A percentile compares a stretch with the other conserved stretches of the same genome.
These are phyloP conservation scores for Saprolegnia diclina DNA, from an alignment of 352 stramenopile species.

Conservation along the genomic window DNA sequence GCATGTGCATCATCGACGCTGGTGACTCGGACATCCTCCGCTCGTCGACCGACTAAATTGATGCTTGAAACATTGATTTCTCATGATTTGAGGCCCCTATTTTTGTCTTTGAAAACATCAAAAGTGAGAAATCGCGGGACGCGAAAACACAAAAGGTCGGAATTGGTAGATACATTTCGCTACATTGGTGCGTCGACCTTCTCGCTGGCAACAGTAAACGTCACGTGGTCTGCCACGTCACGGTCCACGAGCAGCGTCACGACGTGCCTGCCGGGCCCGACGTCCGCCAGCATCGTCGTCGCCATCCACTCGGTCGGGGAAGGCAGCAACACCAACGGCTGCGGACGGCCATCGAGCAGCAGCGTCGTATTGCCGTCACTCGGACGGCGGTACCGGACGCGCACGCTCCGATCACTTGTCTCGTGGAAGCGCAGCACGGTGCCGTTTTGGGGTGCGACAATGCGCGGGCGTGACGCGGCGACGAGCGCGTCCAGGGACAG, in stretches of 20 bases:
- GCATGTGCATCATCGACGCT: constrained; percentile 93
- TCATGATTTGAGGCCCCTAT: constrained; percentile 17
- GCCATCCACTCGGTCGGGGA: too few relatives aligned
- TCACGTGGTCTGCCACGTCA: too few relatives aligned
- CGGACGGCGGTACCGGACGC: background rate
- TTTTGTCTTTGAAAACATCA: background rate
- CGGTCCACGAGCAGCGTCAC: too few relatives aligned
- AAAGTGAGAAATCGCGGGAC: too few relatives aligned
- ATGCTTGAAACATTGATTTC: constrained; percentile 17
- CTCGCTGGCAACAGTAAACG: too few relatives aligned
- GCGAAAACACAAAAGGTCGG: background rate
- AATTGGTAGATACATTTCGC: too few relatives aligned
- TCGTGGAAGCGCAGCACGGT: background rate
- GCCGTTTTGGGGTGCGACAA: background rate
- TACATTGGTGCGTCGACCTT: too few relatives aligned
- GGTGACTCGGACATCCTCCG: constrained; percentile 99
- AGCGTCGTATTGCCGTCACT: too few relatives aligned
- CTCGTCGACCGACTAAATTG: constrained; percentile 32
- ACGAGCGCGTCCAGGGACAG: background rate
- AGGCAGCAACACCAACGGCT: too few relatives aligned
- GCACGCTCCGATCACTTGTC: background rate
- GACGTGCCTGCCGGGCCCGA: too few relatives aligned
- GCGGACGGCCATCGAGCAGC: too few relatives aligned
- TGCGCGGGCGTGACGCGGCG: background rate
- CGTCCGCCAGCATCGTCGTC: too few relatives aligned